Conservation (phyloP, 495 filamentous ascomycete genomes). For the Penicillium mononematosum region DNA sequence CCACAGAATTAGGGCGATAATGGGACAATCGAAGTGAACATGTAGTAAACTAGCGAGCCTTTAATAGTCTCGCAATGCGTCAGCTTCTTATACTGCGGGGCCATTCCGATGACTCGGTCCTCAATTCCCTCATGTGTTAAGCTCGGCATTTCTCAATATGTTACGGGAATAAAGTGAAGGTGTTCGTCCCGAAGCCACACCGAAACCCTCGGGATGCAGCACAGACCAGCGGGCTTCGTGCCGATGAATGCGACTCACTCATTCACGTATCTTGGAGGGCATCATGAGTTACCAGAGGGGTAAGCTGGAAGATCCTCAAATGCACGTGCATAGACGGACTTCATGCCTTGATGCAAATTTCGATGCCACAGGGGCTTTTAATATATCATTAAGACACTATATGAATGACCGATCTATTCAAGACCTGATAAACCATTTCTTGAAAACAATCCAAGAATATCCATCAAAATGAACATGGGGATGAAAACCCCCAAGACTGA, state of each 20-base stretch:
- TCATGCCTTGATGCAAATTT: slow-evolving; percentile 5
- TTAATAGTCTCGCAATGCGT: neutral
- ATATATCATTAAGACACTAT: neutral
- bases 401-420: neutral
- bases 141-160: neutral
- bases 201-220: neutral
- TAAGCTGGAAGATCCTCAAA: neutral
- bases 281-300: neutral
- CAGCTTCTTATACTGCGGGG: neutral
- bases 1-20: neutral
- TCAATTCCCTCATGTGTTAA: neutral
- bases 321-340: slow-evolving; percentile 7
- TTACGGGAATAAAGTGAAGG: slow-evolving; percentile 2
- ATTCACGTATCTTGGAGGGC: neutral
- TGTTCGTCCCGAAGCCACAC: slow-evolving; percentile 16
- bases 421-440: neutral
- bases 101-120: neutral
- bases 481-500: neutral
- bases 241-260: slow-evolving; percentile 7
- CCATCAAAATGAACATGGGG: slow-evolving; percentile 15
- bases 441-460: neutral
- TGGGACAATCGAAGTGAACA: neutral
- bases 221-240: slow-evolving; percentile 23
- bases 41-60: neutral
- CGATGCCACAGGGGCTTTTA: neutral